phyloP scores from a whole-genome alignment of 176 grass and related monocot genomes.

The Carex kokanica region DNA sequence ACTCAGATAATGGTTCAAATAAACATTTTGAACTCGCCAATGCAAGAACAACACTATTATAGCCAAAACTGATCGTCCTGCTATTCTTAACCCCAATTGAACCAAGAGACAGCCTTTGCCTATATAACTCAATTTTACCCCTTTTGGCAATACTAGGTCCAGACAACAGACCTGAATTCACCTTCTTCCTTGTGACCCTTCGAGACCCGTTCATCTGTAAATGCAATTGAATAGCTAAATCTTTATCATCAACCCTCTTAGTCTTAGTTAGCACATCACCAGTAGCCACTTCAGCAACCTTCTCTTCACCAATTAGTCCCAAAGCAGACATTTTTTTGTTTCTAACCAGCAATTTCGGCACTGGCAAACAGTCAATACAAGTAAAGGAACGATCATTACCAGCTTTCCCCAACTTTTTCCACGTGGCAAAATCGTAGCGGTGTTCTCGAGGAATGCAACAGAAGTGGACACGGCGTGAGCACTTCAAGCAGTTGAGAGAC shows the following conservation, averaged over 20 bases:
- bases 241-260: conserved; percentile 16
- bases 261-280: conserved; percentile 14
- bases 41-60: conserved; percentile 17
- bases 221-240: conserved; percentile 24
- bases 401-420: not conserved
- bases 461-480: conserved; percentile 46
- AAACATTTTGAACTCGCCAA: not conserved
- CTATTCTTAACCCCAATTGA: conserved; percentile 11
- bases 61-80: not conserved
- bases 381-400: conserved; percentile 10
- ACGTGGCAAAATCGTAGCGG: conserved; percentile 33
- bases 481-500: conserved; percentile 44
- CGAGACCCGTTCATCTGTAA: conserved; percentile 24
- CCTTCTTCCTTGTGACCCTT: conserved; percentile 6
- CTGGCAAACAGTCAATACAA: conserved; percentile 23
- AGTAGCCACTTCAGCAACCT: conserved; percentile 8
- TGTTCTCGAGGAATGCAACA: conserved; percentile 54
- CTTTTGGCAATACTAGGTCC: conserved; percentile 11
- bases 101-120: conserved; percentile 2
- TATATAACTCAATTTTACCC: conserved; percentile 3
- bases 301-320: conserved; percentile 18
- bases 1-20: not conserved
- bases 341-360: conserved; percentile 6
- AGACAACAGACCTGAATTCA: not conserved
- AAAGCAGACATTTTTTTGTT: not conserved